A percentile compares a stretch with the other conserved stretches of the same genome.
Evolutionary conservation across 768 basidiomycete species (phyloP).

Genomic region (Glaciozyma antarctica): DNA sequence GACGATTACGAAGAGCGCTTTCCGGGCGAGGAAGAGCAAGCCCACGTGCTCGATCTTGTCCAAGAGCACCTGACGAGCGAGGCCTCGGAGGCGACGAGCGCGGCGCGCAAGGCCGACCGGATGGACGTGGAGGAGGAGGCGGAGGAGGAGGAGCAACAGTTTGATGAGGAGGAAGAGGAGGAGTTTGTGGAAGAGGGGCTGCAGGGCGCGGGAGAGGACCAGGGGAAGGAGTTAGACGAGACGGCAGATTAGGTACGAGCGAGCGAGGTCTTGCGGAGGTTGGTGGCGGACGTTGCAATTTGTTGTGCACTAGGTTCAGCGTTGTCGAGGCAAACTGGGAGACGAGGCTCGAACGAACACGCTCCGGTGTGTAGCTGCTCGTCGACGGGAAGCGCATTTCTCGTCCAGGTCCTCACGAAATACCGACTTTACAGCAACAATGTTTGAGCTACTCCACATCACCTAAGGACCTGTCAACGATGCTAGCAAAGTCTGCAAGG

Average conservation of each 20-base stretch:
- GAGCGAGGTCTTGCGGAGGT: not conserved
- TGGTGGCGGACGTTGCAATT: not conserved
- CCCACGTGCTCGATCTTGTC: constrained; percentile 23
- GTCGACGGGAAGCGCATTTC: too few relatives aligned
- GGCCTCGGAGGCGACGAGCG: constrained; percentile 6
- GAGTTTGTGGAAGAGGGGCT: not conserved
- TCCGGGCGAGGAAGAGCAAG: constrained; percentile 55
- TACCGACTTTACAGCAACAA: too few relatives aligned
- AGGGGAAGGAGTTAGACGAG: not conserved
- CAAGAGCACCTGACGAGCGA: constrained; percentile 17
- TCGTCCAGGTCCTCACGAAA: too few relatives aligned
- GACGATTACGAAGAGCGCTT: constrained; percentile 84
- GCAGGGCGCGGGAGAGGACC: not conserved
- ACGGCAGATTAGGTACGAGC: not conserved
- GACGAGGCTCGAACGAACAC: too few relatives aligned
- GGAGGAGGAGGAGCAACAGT: not conserved
- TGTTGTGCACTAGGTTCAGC: too few relatives aligned
- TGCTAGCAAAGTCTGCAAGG: too few relatives aligned
- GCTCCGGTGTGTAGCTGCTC: too few relatives aligned
- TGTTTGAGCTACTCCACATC: too few relatives aligned
- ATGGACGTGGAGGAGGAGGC: not conserved
- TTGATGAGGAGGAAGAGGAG: not conserved
- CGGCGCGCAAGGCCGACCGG: not conserved
- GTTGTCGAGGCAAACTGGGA: too few relatives aligned
- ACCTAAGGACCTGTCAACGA: too few relatives aligned